Base-by-base conservation (phyloP, 140 eudicot species). In the Cichorium intybus region DNA sequence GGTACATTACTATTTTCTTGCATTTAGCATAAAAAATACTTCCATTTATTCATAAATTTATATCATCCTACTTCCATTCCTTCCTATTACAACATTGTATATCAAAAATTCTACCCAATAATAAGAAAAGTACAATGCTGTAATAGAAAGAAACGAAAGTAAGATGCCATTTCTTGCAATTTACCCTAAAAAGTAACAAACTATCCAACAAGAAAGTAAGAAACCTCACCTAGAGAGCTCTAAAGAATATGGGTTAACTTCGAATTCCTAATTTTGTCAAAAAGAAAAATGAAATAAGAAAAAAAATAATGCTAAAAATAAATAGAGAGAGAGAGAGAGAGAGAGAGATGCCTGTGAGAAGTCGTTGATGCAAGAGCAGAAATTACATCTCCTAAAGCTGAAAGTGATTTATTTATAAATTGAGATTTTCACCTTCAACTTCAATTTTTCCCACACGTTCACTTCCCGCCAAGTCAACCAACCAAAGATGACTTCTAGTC, bases 401-500 rank as follows among this genome's bases (percentile, higher is more conserved):
- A 88, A 50, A 93, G 76, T 10, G 99, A 93, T 73, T 88, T 93
- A 70, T 93, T 93, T 33, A 93, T 93, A 37, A 93, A 93, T 55
- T 93, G 99, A 0, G 99, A 88, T 73, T 93, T 53, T 93, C 99
- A 69, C 99, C 99, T 81, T 88, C 97, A 73, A 86, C 97, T 75
- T 85, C 97, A 35, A 80, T 86, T 80, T 80, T 81, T 45, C 95
- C 97, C 26, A 93, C 82, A 24, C 99, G 93, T 74, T 93, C 99
- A 63, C 99, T 93, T 66, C 99, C 99, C 2, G 97, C 99, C 81
- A 93, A 77, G 69, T 93, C 99, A 5, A 93, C 99, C 29, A 93
- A 77, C 99, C 99, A 93, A 60, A 93, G 89, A 59, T 93, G 95
- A 81, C 99, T 93, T 75, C 84, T 88, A 33, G 97, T 88, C 75